Percentiles rank a stretch among this genome's conserved stretches.
Conservation (phyloP, 495 filamentous ascomycete species). For the Polyplosphaeria fusca region DNA sequence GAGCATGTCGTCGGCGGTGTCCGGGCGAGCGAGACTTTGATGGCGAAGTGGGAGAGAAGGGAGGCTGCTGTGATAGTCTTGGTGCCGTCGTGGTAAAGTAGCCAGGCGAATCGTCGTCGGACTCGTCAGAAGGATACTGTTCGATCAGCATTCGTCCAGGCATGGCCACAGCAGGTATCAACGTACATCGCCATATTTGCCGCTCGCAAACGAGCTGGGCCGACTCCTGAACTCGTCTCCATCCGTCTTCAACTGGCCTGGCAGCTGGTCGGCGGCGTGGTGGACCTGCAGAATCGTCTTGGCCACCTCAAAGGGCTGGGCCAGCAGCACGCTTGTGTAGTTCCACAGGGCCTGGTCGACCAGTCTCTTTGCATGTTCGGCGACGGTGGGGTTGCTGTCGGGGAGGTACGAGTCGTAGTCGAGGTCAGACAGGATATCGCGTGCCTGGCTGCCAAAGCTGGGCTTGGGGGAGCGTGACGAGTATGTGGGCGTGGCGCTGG, state of each 20-base stretch:
- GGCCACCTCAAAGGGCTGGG: conserved; percentile 96
- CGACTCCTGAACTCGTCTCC: conserved; percentile 32
- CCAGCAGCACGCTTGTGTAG: conserved; percentile 76
- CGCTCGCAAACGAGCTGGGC: conserved; percentile 42
- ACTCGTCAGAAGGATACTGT: conserved; percentile 51
- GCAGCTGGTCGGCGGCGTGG: conserved; percentile 45
- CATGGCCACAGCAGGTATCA: neutral
- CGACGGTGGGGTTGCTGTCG: conserved; percentile 69
- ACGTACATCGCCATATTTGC: conserved; percentile 52
- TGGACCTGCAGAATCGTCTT: conserved; percentile 88
- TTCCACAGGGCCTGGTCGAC: conserved; percentile 80
- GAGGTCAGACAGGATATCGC: conserved; percentile 78
- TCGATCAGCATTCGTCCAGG: neutral
- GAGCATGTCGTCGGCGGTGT: conserved; percentile 19
- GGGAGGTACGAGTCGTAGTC: conserved; percentile 85
- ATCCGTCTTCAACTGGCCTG: conserved; percentile 33
- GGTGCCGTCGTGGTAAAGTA: conserved; percentile 81
- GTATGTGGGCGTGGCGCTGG: conserved; percentile 15
- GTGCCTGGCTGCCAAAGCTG: conserved; percentile 69
- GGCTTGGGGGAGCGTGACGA: conserved; percentile 28
- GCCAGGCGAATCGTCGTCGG: conserved; percentile 60
- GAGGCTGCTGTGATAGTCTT: conserved; percentile 33
- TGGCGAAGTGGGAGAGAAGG: conserved; percentile 52
- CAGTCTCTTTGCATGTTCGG: conserved; percentile 66
- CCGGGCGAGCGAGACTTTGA: conserved; percentile 19